A percentile compares a stretch with the other conserved stretches of the same genome.
Conservation (phyloP, 2,329 filamentous ascomycete genomes). For the Trichophyton rubrum region DNA sequence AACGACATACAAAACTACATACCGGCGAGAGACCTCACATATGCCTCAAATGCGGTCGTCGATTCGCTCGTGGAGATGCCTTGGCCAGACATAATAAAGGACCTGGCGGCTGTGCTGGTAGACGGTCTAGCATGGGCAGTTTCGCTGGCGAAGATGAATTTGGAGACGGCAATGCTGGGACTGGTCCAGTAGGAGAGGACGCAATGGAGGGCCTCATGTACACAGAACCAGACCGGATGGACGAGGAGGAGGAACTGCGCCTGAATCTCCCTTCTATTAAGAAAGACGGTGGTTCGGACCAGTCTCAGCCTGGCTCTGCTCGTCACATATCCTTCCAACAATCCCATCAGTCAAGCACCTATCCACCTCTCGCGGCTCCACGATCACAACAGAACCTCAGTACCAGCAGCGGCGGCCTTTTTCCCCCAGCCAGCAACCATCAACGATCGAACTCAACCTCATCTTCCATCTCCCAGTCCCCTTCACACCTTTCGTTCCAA, state of each 20-base stretch:
- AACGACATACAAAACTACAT: slow-evolving; percentile 91
- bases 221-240: slow-evolving; percentile 38
- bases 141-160: slow-evolving; percentile 70
- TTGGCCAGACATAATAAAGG: slow-evolving; percentile 91
- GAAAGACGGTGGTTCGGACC: slow-evolving; percentile 45
- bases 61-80: slow-evolving; percentile 91
- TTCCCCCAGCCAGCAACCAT: slow-evolving; percentile 49
- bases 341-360: slow-evolving; percentile 57
- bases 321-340: slow-evolving; percentile 40
- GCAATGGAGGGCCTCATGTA: slow-evolving; percentile 54
- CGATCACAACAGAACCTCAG: slow-evolving; percentile 31
- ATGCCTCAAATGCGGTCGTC: slow-evolving; percentile 85
- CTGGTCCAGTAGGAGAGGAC: slow-evolving; percentile 32
- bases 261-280: slow-evolving; percentile 57
- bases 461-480: slow-evolving; percentile 38
- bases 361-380: slow-evolving; percentile 53
- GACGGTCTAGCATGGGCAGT: slow-evolving; percentile 71
- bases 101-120: slow-evolving; percentile 84
- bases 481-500: slow-evolving; percentile 28
- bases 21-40: slow-evolving; percentile 92
- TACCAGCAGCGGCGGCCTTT: slow-evolving; percentile 38
- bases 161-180: slow-evolving; percentile 33
- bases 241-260: slow-evolving; percentile 38
- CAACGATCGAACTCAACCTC: slow-evolving; percentile 44
- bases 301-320: slow-evolving; percentile 12